Evolutionary conservation across 225 moss, liverwort and hornwort species (phyloP), one percentile per base, ranked within the genome.

Genomic region (Anthoceros angustus): DNA sequence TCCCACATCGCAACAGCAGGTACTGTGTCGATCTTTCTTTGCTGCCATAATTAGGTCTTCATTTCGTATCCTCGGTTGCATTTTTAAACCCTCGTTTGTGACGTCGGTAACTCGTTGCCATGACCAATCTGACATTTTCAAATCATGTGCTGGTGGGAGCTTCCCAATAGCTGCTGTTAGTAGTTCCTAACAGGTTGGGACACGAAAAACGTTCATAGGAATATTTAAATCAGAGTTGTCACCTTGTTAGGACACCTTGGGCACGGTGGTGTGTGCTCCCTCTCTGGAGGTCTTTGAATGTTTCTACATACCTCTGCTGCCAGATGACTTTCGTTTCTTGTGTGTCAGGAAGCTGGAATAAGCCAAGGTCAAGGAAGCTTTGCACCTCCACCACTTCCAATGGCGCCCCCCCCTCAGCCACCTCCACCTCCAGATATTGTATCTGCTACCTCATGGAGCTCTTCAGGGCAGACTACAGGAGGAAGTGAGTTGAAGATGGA

Each of bases 351-450:
- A 75, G 75, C 64, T 67, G 62, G 78, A 78, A 15, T 86, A 88
- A 80, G 71, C 70, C 71, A 72, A 75, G 78, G 70, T 72, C 86
- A 86, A 68, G 76, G 83, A 75, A 80, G 82, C 68, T 46, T 73
- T 64, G 75, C 80, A 73, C 76, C 70, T n/a, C 79, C 84, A 65
- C 95, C 90, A 49, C 77, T 91, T 65, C 95, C 91, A 10, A 68
- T 86, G 2, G 80, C 87, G 80, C 95, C 91, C 46, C 95, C 95
- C 67, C 95, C 91, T 61, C 91, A 82, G 78, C 69, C 83, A 74
- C 94, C 94, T 42, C 70, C 91, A 60, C 95, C 95, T 46, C 91
- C 91, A 21, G 81, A 85, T 71, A 73, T 83, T 75, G 71, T 76
- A 42, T 82, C 76, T 64, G 64, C 77, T 64, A 70, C 83, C 69